phyloP scores from a whole-genome alignment of 2,329 filamentous ascomycete species.

The Fusarium denticulatum region DNA sequence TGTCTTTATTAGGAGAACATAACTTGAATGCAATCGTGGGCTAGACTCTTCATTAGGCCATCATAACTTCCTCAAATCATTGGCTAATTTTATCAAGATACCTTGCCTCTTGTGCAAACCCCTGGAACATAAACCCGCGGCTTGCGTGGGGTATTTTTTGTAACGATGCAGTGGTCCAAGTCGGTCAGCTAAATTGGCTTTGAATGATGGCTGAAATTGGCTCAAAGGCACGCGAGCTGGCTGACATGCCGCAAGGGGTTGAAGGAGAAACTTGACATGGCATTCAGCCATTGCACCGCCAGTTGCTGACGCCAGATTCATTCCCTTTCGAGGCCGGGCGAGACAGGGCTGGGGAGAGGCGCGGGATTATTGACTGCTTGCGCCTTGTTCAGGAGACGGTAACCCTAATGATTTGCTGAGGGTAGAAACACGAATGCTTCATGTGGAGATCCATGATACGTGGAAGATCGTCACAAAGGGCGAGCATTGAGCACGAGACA shows the following conservation, averaged over 20 bases:
- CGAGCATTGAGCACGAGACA: not conserved
- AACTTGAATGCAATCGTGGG: not conserved
- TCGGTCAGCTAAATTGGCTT: conserved; percentile 28
- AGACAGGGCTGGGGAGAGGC: conserved; percentile 31
- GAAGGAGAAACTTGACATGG: conserved; percentile 8
- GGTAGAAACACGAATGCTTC: conserved; percentile 18
- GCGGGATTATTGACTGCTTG: conserved; percentile 22
- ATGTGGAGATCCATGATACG: conserved; percentile 31
- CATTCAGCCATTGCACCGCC: conserved; percentile 10
- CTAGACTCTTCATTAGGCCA: not conserved
- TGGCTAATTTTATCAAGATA: not conserved
- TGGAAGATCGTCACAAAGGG: conserved; percentile 26
- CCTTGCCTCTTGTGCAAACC: not conserved
- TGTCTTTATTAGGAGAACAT: not conserved
- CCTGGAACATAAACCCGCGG: conserved; percentile 6
- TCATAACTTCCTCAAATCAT: not conserved
- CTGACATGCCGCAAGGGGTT: not conserved
- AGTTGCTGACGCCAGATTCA: conserved; percentile 6
- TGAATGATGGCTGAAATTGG: conserved; percentile 28
- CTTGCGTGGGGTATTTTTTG: conserved; percentile 25
- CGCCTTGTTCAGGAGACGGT: conserved; percentile 12
- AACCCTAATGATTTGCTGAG: conserved; percentile 21
- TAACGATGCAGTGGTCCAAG: conserved; percentile 1
- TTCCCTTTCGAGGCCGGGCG: conserved; percentile 15
- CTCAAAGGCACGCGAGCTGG: conserved; percentile 30